These are phyloP conservation scores for Dissophora globulifera DNA, from an alignment of 192 early-diverging fungal species.

Conservation along the genomic window DNA sequence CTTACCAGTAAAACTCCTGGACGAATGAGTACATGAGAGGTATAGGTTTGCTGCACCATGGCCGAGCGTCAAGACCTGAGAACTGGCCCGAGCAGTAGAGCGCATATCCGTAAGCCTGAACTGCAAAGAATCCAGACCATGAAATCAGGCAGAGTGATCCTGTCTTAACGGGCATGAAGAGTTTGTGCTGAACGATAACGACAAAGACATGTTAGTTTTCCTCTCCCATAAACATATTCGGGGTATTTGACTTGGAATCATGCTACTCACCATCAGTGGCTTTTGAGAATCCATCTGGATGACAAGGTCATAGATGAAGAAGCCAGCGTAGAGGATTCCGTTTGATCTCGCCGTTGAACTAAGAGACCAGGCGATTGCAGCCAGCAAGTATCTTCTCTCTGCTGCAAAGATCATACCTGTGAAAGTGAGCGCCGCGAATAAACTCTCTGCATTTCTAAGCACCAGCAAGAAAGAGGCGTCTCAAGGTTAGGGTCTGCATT, in stretches of 20 bases:
- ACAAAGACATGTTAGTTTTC: too few relatives aligned
- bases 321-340: constrained; percentile 82
- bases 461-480: too few relatives aligned
- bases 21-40: constrained; percentile 87
- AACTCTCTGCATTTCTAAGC: constrained; percentile 86
- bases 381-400: constrained; percentile 59
- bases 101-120: constrained; percentile 71
- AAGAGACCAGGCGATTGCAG: constrained; percentile 75
- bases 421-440: constrained; percentile 85
- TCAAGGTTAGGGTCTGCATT: too few relatives aligned
- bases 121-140: constrained; percentile 65
- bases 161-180: constrained; percentile 20
- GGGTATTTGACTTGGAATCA: too few relatives aligned
- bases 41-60: constrained; percentile 72
- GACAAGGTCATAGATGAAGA: constrained; percentile 79
- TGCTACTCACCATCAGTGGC: constrained; percentile 12
- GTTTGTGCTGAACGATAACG: too few relatives aligned
- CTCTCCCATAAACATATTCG: too few relatives aligned
- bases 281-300: constrained; percentile 39
- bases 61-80: constrained; percentile 49
- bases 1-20: constrained; percentile 89
- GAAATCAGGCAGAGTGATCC: constrained; percentile 49
- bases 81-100: constrained; percentile 64
- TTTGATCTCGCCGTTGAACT: constrained; percentile 80
- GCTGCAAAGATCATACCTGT: constrained; percentile 73